These are phyloP conservation scores for Phaeodactylum tricornutum DNA, from an alignment of 108 stramenopile genomes.

Conservation along the genomic window DNA sequence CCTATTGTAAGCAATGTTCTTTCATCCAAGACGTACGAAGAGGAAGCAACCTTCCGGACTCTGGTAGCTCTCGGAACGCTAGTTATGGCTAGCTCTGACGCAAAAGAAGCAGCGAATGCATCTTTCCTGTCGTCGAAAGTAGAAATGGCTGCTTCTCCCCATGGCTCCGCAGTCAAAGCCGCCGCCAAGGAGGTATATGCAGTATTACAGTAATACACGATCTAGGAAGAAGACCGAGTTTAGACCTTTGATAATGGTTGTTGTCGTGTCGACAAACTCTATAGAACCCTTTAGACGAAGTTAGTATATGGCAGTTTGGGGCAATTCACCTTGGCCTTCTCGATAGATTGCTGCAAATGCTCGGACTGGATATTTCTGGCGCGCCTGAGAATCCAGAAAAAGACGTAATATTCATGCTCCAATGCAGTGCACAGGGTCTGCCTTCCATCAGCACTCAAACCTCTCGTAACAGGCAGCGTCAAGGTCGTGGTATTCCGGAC, in stretches of 20 bases:
- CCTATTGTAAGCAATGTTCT: no score
- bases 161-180: constrained; percentile 45
- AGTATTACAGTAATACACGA: constrained; percentile 19
- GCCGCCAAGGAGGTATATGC: constrained; percentile 58
- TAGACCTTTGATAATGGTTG: no score
- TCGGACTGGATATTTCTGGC: constrained; percentile 28
- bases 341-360: no score
- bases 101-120: constrained; percentile 43
- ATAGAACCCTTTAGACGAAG: no score
- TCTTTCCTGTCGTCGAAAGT: constrained; percentile 46
- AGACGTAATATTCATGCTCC: constrained; percentile 29
- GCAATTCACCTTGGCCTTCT: no score
- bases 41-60: constrained; percentile 46
- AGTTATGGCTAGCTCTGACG: constrained; percentile 32
- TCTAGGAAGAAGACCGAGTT: no score
- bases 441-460: constrained; percentile 20
- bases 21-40: constrained; percentile 57
- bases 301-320: no score
- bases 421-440: constrained; percentile 26
- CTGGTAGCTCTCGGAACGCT: constrained; percentile 66
- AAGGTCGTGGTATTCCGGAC: constrained; percentile 13
- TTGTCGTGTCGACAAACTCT: no score
- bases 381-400: constrained; percentile 25
- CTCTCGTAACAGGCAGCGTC: constrained; percentile 22
- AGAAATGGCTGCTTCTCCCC: constrained; percentile 46